These are phyloP conservation scores for Tylopilus balloui DNA, from an alignment of 768 basidiomycete species.

Conservation along the genomic window DNA sequence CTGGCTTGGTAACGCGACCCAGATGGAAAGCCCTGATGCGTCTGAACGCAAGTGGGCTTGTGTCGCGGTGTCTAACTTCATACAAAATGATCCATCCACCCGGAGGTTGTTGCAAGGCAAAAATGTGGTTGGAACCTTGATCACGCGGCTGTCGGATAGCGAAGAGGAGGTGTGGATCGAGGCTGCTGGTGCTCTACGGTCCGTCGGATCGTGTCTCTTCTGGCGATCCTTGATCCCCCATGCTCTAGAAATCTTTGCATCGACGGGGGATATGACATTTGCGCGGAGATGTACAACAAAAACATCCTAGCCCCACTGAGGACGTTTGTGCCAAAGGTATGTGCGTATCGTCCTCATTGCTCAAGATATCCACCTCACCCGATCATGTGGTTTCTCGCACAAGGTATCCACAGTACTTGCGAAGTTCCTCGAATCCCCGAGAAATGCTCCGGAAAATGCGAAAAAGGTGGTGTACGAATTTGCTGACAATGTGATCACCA, in stretches of 20 bases:
- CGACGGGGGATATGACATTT: slow-evolving; percentile 93
- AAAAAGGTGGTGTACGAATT: slow-evolving; percentile 80
- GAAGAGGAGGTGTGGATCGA: slow-evolving; percentile 92
- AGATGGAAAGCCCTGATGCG: slow-evolving; percentile 76
- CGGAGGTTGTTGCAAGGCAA: slow-evolving; percentile 85
- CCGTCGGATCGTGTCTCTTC: slow-evolving; percentile 18
- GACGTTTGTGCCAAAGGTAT: slow-evolving; percentile 75
- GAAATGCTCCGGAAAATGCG: slow-evolving; percentile 61
- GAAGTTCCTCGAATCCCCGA: slow-evolving; percentile 58
- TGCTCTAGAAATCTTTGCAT: slow-evolving; percentile 81
- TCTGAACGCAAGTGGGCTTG: slow-evolving; percentile 93
- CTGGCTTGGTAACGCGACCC: slow-evolving; percentile 4
- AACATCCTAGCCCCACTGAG: slow-evolving; percentile 76
- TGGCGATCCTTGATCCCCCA: slow-evolving; percentile 6
- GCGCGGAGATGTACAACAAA: slow-evolving; percentile 97
- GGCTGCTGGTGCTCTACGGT: slow-evolving; percentile 86
- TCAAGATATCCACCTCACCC: not conserved
- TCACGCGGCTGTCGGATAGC: slow-evolving; percentile 80
- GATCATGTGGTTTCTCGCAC: not conserved
- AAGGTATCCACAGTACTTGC: slow-evolving; percentile 75
- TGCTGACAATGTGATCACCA: slow-evolving; percentile 89
- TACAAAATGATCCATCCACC: slow-evolving; percentile 93
- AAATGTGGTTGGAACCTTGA: slow-evolving; percentile 82
- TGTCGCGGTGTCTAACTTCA: slow-evolving; percentile 91
- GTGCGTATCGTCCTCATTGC: not conserved